A percentile compares a stretch with the other conserved stretches of the same genome.
Evolutionary conservation across 176 grass and related monocot species (phyloP).

Genomic region (Areca catechu): DNA sequence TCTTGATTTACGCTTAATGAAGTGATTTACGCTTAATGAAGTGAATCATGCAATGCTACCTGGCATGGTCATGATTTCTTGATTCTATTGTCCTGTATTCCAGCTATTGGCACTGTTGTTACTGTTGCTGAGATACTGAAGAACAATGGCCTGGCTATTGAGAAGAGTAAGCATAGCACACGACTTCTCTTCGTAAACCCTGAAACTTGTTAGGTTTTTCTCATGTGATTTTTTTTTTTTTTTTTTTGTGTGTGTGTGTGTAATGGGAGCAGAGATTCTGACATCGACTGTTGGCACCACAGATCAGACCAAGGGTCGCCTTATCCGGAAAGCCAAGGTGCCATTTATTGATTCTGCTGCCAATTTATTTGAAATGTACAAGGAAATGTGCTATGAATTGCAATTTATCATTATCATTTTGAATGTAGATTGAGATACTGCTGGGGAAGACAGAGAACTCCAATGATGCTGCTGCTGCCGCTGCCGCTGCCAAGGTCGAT

Average conservation of each 20-base stretch:
- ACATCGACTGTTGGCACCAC: slow-evolving; percentile 86
- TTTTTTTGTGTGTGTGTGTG: too few relatives aligned
- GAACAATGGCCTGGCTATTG: slow-evolving; percentile 69
- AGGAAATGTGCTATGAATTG: not conserved
- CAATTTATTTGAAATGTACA: not conserved
- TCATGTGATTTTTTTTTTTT: not conserved
- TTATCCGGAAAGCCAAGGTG: slow-evolving; percentile 91
- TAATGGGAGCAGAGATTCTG: slow-evolving; percentile 43
- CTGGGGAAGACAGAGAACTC: slow-evolving; percentile 70
- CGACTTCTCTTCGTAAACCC: too few relatives aligned
- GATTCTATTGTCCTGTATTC: not conserved
- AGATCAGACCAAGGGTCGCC: slow-evolving; percentile 63
- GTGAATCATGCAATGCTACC: too few relatives aligned
- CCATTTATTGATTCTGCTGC: not conserved
- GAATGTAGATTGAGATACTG: slow-evolving; percentile 76
- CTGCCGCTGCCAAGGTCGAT: slow-evolving; percentile 44
- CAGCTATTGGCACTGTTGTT: slow-evolving; percentile 79
- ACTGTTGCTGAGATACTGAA: slow-evolving; percentile 91
- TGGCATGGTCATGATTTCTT: too few relatives aligned
- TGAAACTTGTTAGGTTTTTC: too few relatives aligned
- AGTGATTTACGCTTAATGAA: too few relatives aligned
- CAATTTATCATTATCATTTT: not conserved
- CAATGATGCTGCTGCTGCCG: slow-evolving; percentile 39
- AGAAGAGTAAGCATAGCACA: slow-evolving; percentile 43
- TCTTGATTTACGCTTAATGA: too few relatives aligned